phyloP scores from a whole-genome alignment of 768 basidiomycete genomes.

The Russula virescens region DNA sequence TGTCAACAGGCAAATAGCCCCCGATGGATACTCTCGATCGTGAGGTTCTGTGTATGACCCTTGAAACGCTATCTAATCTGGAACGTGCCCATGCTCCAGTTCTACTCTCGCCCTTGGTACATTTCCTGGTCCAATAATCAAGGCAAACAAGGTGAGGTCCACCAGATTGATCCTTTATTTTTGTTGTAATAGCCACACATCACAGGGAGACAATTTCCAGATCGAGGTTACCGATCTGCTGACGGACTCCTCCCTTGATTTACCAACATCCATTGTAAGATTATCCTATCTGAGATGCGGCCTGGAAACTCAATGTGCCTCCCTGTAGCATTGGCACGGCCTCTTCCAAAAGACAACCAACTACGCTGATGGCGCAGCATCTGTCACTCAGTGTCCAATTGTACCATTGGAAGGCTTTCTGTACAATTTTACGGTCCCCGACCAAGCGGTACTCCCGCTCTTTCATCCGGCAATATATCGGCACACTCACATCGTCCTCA shows the following conservation, averaged over 20 bases:
- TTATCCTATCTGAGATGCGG: no score
- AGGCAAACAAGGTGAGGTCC: not conserved
- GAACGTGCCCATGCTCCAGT: not conserved
- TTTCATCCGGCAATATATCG: not conserved
- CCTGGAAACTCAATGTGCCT: not conserved
- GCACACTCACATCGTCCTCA: not conserved
- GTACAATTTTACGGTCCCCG: slow-evolving; percentile 15
- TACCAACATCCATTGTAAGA: slow-evolving; percentile 19
- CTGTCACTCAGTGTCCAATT: slow-evolving; percentile 27
- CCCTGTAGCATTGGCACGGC: slow-evolving; percentile 27
- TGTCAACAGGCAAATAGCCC: slow-evolving; percentile 25
- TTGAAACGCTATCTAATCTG: not conserved
- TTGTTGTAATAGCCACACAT: not conserved
- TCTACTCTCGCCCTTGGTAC: not conserved
- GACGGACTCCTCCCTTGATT: not conserved
- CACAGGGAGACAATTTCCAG: slow-evolving; percentile 5
- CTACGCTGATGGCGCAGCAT: slow-evolving; percentile 18
- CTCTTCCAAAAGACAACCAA: slow-evolving; percentile 22
- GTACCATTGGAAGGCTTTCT: slow-evolving; percentile 17
- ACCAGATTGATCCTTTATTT: no score
- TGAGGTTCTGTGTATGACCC: not conserved
- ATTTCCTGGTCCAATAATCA: slow-evolving; percentile 7
- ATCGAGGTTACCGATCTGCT: slow-evolving; percentile 8
- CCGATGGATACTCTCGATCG: slow-evolving; percentile 27
- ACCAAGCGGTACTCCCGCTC: slow-evolving; percentile 11